Evolutionary conservation across 1,139 yeast species (phyloP).

Genomic region (Kodamaea sp.): DNA sequence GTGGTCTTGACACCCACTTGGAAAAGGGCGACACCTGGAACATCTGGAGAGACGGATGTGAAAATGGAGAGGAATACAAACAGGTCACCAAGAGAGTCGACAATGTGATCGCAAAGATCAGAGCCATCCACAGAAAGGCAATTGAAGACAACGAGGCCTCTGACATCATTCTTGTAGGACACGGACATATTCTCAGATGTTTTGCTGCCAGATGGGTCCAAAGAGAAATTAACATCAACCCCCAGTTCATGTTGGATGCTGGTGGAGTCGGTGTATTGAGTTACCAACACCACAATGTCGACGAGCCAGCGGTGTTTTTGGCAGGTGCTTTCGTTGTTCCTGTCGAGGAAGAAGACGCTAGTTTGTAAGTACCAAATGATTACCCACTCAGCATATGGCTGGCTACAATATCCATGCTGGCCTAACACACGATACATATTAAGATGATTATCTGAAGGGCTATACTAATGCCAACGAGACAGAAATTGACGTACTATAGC

Average conservation of each 20-base stretch:
- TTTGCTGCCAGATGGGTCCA: slow-evolving; percentile 88
- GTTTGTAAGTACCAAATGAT: too few species aligned
- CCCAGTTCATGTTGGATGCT: slow-evolving; percentile 83
- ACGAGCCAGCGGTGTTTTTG: slow-evolving; percentile 82
- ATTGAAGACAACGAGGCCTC: slow-evolving; percentile 54
- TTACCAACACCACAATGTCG: slow-evolving; percentile 79
- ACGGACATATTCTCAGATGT: slow-evolving; percentile 89
- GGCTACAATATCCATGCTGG: too few species aligned
- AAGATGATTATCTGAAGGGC: too few species aligned
- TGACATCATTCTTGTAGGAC: slow-evolving; percentile 84
- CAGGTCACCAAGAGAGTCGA: slow-evolving; percentile 75
- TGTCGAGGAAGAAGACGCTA: slow-evolving; percentile 43
- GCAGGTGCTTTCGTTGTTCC: slow-evolving; percentile 82
- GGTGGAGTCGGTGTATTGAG: slow-evolving; percentile 94
- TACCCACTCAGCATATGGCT: too few species aligned
- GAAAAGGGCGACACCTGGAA: slow-evolving; percentile 54
- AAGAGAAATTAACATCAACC: slow-evolving; percentile 59
- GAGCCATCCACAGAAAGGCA: slow-evolving; percentile 61
- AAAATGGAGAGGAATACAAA: slow-evolving; percentile 72
- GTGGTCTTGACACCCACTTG: slow-evolving; percentile 54
- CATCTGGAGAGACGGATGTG: slow-evolving; percentile 94
- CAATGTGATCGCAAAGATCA: slow-evolving; percentile 61
- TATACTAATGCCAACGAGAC: too few species aligned
- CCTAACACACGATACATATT: too few species aligned
- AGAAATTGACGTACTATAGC: too few species aligned